Percentiles rank a stretch among this genome's conserved stretches.
Conservation (phyloP, 129 eudicot genomes). For the Flaveria bidentis region DNA sequence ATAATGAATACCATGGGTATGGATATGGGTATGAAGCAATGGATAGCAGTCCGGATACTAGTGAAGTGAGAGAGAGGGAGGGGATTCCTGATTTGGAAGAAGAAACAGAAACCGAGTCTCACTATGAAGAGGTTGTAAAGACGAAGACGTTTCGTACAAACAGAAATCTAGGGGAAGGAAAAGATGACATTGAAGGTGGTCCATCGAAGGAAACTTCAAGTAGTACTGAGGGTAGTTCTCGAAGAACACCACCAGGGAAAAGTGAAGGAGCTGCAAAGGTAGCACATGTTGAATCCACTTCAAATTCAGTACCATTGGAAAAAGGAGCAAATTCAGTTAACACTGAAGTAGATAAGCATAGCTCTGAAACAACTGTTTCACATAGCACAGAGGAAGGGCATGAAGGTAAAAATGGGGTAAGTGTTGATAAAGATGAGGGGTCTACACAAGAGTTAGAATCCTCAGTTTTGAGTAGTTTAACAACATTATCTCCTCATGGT, state of each 20-base stretch:
- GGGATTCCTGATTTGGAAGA: constrained; percentile 98
- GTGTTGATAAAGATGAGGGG: constrained; percentile 70
- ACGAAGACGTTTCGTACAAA: constrained; percentile 35
- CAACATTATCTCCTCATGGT: constrained; percentile 68
- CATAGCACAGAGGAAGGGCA: constrained; percentile 50
- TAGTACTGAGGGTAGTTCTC: constrained; percentile 36
- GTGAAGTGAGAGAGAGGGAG: constrained; percentile 86
- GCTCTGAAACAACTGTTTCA: constrained; percentile 52
- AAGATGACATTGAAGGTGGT: constrained; percentile 19
- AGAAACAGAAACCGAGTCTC: constrained; percentile 78
- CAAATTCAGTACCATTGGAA: constrained; percentile 30
- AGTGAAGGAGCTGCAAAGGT: constrained; percentile 39
- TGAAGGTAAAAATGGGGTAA: constrained; percentile 64
- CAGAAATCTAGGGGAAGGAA: constrained; percentile 40
- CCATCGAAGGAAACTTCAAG: constrained; percentile 30
- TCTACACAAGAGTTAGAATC: constrained; percentile 64
- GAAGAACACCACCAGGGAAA: constrained; percentile 36
- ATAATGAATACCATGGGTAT: constrained; percentile 41
- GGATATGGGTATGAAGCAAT: constrained; percentile 57
- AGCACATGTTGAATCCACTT: constrained; percentile 32
- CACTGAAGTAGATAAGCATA: constrained; percentile 52
- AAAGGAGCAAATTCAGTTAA: constrained; percentile 32
- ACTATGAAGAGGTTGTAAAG: constrained; percentile 40
- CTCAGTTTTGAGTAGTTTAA: constrained; percentile 65
- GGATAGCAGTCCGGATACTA: constrained; percentile 81